Evolutionary conservation across 352 stramenopile species (phyloP), one percentile per base, ranked within the genome.

Genomic region (Phytophthora crassamura): DNA sequence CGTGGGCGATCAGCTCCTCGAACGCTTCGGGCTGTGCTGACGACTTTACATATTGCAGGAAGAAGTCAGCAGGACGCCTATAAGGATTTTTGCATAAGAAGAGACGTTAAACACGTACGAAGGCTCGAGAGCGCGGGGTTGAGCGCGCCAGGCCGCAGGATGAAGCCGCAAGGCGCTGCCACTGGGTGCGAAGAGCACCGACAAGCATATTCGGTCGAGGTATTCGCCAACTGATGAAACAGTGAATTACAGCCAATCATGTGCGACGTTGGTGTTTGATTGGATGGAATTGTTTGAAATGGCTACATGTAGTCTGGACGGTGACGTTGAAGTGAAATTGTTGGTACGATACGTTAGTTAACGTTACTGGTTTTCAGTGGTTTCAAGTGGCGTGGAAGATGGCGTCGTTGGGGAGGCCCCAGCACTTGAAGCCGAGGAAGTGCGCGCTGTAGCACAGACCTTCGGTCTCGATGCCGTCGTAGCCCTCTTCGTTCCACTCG

Each of bases 1-100:
- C 78, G 56, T 91, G 80, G 8, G 79, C 64, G 41, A 89, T 69
- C 18, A 87, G 69, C 16, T 86, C 72, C 35, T 88, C 78, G 49
- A 89, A 71, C 57, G 78, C 64, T 34, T 78, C 72, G 5, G 61
- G 58, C 8, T 58, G 67, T 33, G 43, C 62, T 25, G 40, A 75
- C 11, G 34, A 75, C 56, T 63, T 25, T 35, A 38, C n/a, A 36
- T 25, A 4, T 28, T 28, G 25, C 25, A 28, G 25, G 25, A 28
- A 28, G 25, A 28, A 28, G 25, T 28, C 25, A 6, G 25, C 25
- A 28, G 25, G 25, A 28, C 25, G 4, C 25, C 25, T 6, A 28
- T 28, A 6, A 6, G 5, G 25, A 28, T 28, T 6, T 28, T 28
- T 28, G 2, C 25, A 6, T 28, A 28, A 28, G 25, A 28, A 28